Percentiles rank a stretch among this genome's conserved stretches.
Evolutionary conservation across 805 yeast genomes (phyloP).

Genomic region (Nakazawaea holstii): DNA sequence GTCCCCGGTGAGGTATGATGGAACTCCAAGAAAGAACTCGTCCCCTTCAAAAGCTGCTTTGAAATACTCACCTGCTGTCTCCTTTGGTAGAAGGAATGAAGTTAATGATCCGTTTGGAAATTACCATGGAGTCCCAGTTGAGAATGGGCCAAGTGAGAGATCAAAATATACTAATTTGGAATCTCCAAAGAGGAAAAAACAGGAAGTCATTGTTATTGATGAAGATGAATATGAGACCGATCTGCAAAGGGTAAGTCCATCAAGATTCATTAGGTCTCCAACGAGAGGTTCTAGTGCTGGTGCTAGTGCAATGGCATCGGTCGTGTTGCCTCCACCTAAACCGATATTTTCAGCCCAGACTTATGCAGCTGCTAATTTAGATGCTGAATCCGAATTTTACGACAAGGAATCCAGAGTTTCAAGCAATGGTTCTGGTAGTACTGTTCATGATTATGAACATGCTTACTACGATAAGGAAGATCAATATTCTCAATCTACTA

Average conservation of each 20-base stretch:
- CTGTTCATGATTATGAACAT: background rate
- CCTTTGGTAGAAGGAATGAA: conserved; percentile 27
- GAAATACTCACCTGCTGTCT: conserved; percentile 39
- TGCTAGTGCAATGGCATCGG: conserved; percentile 26
- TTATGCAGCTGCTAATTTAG: conserved; percentile 48
- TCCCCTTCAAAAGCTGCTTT: conserved; percentile 32
- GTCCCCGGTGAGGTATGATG: background rate
- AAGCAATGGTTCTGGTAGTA: conserved; percentile 1
- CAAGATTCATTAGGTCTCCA: conserved; percentile 17
- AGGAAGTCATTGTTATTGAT: conserved; percentile 43
- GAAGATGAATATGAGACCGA: conserved; percentile 34
- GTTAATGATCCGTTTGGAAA: conserved; percentile 3
- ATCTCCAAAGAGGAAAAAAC: conserved; percentile 61
- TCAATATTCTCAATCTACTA: background rate
- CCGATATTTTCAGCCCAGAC: conserved; percentile 61
- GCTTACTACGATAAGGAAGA: conserved; percentile 1
- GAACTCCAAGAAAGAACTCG: conserved; percentile 1
- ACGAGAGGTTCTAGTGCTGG: conserved; percentile 27
- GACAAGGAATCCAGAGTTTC: conserved; percentile 1
- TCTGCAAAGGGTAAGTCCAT: conserved; percentile 21
- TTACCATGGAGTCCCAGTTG: conserved; percentile 17
- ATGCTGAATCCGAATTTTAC: background rate
- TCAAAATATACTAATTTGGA: conserved; percentile 64
- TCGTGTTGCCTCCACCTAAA: conserved; percentile 53
- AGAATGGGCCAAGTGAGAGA: conserved; percentile 41